Conservation (phyloP, 2,329 filamentous ascomycete species). For the Colletotrichum falcatum region DNA sequence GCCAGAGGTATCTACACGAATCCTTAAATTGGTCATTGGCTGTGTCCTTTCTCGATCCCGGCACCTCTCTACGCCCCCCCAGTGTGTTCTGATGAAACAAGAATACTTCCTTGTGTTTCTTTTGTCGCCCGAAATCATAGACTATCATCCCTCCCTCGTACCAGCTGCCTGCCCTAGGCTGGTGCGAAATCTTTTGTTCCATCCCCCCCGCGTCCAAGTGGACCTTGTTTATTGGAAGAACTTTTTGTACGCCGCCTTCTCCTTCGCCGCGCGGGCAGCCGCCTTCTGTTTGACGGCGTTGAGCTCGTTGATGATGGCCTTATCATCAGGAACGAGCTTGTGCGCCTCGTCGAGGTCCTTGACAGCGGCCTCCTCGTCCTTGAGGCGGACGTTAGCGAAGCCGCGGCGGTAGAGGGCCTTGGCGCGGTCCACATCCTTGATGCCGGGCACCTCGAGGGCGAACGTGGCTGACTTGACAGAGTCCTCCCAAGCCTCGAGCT, state of each 20-base stretch:
- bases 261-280: constrained; percentile 81
- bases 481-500: constrained; percentile 79
- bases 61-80: constrained; percentile 36
- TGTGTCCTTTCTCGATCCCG: background rate
- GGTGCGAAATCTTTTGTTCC: background rate
- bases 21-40: constrained; percentile 11
- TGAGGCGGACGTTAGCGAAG: constrained; percentile 78
- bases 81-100: constrained; percentile 19
- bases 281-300: constrained; percentile 81
- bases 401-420: constrained; percentile 91
- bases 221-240: constrained; percentile 73
- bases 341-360: constrained; percentile 81
- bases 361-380: constrained; percentile 86
- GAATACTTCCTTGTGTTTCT: background rate
- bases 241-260: constrained; percentile 93
- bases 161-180: background rate
- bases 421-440: constrained; percentile 81
- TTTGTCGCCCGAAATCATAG: constrained; percentile 27
- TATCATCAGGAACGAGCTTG: constrained; percentile 80
- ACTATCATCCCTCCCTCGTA: constrained; percentile 9
- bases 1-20: constrained; percentile 32
- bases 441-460: constrained; percentile 75
- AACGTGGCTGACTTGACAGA: constrained; percentile 76
- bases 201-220: background rate
- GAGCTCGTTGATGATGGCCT: constrained; percentile 80